Conservation (phyloP, 495 filamentous ascomycete species). For the Aspergillus asperescens region DNA sequence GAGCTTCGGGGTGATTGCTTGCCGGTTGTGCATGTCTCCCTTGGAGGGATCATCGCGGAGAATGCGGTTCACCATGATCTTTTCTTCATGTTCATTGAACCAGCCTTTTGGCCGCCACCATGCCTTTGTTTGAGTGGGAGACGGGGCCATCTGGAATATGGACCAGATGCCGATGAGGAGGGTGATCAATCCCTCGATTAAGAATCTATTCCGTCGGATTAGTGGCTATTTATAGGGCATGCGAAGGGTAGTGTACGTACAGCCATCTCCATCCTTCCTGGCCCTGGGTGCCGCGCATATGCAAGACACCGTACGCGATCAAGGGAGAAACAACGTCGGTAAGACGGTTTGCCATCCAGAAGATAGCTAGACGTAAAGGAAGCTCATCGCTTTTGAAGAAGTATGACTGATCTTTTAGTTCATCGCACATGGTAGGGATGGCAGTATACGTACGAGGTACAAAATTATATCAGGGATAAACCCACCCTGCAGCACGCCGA, state of each 20-base stretch:
- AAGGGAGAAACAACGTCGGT: slow-evolving; percentile 43
- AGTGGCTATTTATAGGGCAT: background rate
- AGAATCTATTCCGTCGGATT: background rate
- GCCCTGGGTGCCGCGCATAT: slow-evolving; percentile 35
- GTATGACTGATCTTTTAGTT: slow-evolving; percentile 20
- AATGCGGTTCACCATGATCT: slow-evolving; percentile 66
- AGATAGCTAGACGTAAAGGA: slow-evolving; percentile 52
- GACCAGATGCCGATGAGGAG: slow-evolving; percentile 49
- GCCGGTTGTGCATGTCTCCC: slow-evolving; percentile 51
- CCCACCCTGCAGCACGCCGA: slow-evolving; percentile 42
- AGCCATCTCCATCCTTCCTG: slow-evolving; percentile 37
- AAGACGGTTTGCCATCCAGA: slow-evolving; percentile 58
- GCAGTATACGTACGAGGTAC: background rate
- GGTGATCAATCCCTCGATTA: slow-evolving; percentile 52
- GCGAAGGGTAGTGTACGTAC: slow-evolving; percentile 14
- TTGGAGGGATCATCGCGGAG: slow-evolving; percentile 67
- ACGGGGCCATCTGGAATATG: slow-evolving; percentile 44
- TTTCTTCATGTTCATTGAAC: slow-evolving; percentile 60
- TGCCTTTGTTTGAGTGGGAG: slow-evolving; percentile 50
- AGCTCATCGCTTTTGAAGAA: slow-evolving; percentile 59
- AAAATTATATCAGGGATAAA: slow-evolving; percentile 3
- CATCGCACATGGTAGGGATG: slow-evolving; percentile 10
- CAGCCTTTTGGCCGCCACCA: slow-evolving; percentile 63
- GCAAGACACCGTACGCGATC: slow-evolving; percentile 44
- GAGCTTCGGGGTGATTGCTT: slow-evolving; percentile 48